Conservation (phyloP, 768 basidiomycete genomes). For the Melanogaster broomeanus region DNA sequence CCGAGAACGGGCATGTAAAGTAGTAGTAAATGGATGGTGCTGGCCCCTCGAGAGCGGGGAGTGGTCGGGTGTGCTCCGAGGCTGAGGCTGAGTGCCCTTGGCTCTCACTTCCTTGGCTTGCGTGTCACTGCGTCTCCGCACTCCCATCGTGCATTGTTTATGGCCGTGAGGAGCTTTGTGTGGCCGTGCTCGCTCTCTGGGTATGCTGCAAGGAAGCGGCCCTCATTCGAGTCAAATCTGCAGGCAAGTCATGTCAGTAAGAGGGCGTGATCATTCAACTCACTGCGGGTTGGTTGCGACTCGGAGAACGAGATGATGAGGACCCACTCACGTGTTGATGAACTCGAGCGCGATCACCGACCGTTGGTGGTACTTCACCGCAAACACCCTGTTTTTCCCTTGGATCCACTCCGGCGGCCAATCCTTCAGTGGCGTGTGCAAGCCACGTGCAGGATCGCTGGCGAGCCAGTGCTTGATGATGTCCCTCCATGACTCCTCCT, state of each 20-base stretch:
- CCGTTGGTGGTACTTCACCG: not conserved
- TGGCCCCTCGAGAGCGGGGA: too few species aligned
- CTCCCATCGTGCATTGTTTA: too few species aligned
- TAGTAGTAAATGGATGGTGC: too few species aligned
- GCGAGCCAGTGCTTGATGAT: slow-evolving; percentile 4
- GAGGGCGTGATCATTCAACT: too few species aligned
- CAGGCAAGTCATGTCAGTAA: not conserved
- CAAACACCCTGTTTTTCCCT: not conserved
- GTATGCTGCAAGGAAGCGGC: not conserved
- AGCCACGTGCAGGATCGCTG: not conserved
- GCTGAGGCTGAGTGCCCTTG: too few species aligned
- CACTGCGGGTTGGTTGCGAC: too few species aligned
- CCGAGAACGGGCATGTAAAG: too few species aligned
- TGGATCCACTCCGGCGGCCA: slow-evolving; percentile 1
- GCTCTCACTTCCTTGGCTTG: too few species aligned
- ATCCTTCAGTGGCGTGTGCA: slow-evolving; percentile 3
- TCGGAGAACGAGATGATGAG: too few species aligned
- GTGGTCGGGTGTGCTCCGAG: too few species aligned
- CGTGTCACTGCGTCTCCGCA: too few species aligned
- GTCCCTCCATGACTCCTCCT: slow-evolving; percentile 5
- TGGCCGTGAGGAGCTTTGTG: not conserved
- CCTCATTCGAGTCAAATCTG: not conserved
- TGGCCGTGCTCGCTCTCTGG: not conserved
- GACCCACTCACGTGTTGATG: slow-evolving; percentile 1
- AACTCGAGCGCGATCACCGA: slow-evolving; percentile 1